Conservation (phyloP, 805 yeast genomes). For the Wickerhamiella australiensis region DNA sequence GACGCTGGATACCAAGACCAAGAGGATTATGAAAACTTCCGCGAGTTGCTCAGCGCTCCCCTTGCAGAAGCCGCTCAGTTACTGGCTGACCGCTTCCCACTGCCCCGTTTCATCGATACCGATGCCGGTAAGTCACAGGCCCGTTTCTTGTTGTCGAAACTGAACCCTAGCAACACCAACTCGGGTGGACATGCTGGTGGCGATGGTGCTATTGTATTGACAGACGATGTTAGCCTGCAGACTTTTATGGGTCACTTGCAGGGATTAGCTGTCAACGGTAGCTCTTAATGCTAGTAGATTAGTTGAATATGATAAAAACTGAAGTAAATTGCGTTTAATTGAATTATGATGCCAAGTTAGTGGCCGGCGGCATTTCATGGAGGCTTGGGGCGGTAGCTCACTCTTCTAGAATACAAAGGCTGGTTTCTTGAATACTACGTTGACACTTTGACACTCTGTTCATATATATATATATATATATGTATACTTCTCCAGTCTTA, state of each 20-base stretch:
- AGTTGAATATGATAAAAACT: no score
- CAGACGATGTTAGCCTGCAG: slow-evolving; percentile 92
- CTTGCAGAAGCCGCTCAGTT: slow-evolving; percentile 85
- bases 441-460: no score
- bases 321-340: no score
- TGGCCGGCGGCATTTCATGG: no score
- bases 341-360: no score
- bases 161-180: slow-evolving; percentile 85
- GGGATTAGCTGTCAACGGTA: slow-evolving; percentile 66
- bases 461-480: no score
- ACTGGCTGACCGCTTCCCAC: slow-evolving; percentile 86
- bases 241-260: slow-evolving; percentile 92
- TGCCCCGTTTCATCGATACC: slow-evolving; percentile 93
- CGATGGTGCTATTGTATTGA: slow-evolving; percentile 67
- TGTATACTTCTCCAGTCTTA: no score
- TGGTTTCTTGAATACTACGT: no score
- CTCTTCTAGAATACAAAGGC: no score
- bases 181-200: slow-evolving; percentile 42
- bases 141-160: slow-evolving; percentile 84
- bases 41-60: slow-evolving; percentile 76
- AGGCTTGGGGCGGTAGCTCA: no score
- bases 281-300: background rate
- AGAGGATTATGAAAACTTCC: slow-evolving; percentile 80
- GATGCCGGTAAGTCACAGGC: slow-evolving; percentile 99
- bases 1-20: slow-evolving; percentile 87